Evolutionary conservation across 2,329 filamentous ascomycete species (phyloP), one percentile per base, ranked within the genome.

Genomic region (Clarireedia monteithiana): DNA sequence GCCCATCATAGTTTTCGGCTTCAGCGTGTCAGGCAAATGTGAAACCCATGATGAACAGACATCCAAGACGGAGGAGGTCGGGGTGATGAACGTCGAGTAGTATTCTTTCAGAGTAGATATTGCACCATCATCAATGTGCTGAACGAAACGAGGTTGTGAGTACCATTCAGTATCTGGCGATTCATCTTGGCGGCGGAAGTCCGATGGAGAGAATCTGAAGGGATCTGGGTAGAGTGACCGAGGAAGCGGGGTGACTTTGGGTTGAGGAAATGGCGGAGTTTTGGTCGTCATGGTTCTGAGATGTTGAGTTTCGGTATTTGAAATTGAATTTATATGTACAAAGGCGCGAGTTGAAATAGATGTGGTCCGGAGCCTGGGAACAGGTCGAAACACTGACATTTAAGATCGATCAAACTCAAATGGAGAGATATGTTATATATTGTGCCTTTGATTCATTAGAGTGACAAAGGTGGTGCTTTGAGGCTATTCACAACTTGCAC

Each of bases 121-220:
- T 0, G 77, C 75, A 5, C 71, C 68, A 44, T 77, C 74, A 60
- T 80, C 77, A 61, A 80, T 80, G 57, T 80, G 78, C 10, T 77
- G 77, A 1, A 80, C 77, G 59, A 79, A 76, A 15, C 77, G 72
- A 1, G 77, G 74, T 14, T 64, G 57, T n/a, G 59, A 56, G 24
- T 67, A 67, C 62, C 61, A 67, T 26, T 57, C 30, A 3, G 58
- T 46, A 44, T 67, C 65, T 14, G 58, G 48, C 3, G 45, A 55
- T 49, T 64, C 63, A 42, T 66, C 62, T 39, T 61, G 49, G 26
- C 64, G 55, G 12, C 12, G 48, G 34, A 65, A 61, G 44, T 61
- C 58, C 15, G 58, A 38, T 0, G 59, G 44, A 9, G 46, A 47
- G 15, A 62, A 64, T 40, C 53, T 46, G 7, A 64, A 60, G 17